Base-by-base conservation (phyloP, 1,284 basidiomycete species). In the Melampsora larici-populina region DNA sequence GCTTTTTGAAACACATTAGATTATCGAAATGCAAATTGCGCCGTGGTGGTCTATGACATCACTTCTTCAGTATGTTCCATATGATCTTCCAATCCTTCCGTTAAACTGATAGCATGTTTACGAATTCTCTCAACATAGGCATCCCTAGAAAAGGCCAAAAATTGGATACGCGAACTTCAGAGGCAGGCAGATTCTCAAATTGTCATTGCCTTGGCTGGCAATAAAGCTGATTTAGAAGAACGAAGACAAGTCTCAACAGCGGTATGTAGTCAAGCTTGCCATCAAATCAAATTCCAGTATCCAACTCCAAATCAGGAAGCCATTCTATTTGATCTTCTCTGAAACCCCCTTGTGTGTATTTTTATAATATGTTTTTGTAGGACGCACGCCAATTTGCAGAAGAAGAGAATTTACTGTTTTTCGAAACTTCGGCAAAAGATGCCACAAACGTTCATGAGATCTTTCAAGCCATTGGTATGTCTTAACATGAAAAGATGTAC, bases 121-220 rank as follows among this genome's bases (percentile, higher is more conserved):
- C 36, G 64, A 33, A 24, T 29, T 62, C 68, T 46, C 9, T 49
- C 60, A 40, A 18, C 17, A 17, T 79, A 86, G 85, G 83, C 84
- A 7, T 88, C 95, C 9, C 89, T 98, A 78, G 94, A 97, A 86
- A 97, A 97, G 85, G 95, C 95, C 64, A 92, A 92, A 82, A 91
- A 91, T 81, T 98, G 95, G 95, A 96, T 98, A 81, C 89, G 92
- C 79, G 95, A 97, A 85, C 89, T 98, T 13, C 94, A 97, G 84
- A 92, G 95, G 78, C 95, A 98, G 86, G 95, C 95, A 62, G 96
- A 98, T 84, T 94, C 95, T 33, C 93, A 92, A 73, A 97, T 97
- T 86, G 90, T 95, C 81, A 95, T 97, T 83, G 92, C 94, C 63
- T 89, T 98, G 33, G 96, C 94, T 78, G 95, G 95, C 72, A 98